Percentiles rank a stretch among this genome's conserved stretches.
phyloP scores from a whole-genome alignment of 805 yeast species.

The Ogataea siamensis region DNA sequence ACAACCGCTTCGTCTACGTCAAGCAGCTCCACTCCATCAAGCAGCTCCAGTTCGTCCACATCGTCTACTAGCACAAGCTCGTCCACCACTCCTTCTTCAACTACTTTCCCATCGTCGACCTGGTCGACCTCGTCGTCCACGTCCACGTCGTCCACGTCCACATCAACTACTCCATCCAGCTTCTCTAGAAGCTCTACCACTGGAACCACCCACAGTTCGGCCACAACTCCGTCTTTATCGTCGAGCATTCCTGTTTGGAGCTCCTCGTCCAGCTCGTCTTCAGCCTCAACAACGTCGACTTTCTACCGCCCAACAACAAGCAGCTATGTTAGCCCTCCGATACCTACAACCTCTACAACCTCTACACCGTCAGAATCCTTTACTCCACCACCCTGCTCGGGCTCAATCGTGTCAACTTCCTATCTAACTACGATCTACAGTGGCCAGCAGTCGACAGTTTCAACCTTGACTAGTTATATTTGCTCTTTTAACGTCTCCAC shows the following conservation, averaged over 20 bases:
- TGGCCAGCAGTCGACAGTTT: constrained; percentile 2
- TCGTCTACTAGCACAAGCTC: neutral
- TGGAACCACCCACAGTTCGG: neutral
- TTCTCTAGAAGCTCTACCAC: neutral
- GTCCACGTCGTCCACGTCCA: neutral
- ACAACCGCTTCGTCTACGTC: constrained; percentile 3
- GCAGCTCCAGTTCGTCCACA: constrained; percentile 1
- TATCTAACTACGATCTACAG: constrained; percentile 4
- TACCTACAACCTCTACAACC: too few species aligned
- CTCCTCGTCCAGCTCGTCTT: neutral
- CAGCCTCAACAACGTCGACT: neutral
- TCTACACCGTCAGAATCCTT: too few species aligned
- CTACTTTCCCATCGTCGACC: constrained; percentile 1
- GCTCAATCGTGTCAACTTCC: constrained; percentile 1
- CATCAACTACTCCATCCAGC: neutral
- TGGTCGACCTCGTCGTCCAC: constrained; percentile 5
- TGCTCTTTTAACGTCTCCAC: constrained; percentile 4
- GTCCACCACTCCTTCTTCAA: neutral
- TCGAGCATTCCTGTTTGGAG: too few species aligned
- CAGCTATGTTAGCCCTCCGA: too few species aligned
- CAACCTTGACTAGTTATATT: constrained; percentile 2
- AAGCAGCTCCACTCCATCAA: neutral
- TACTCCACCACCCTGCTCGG: constrained; percentile 4
- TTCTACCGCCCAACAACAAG: too few species aligned
- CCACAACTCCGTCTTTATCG: too few species aligned